phyloP scores from a whole-genome alignment of 2,329 filamentous ascomycete species.

The Pestalotiopsis sp. region DNA sequence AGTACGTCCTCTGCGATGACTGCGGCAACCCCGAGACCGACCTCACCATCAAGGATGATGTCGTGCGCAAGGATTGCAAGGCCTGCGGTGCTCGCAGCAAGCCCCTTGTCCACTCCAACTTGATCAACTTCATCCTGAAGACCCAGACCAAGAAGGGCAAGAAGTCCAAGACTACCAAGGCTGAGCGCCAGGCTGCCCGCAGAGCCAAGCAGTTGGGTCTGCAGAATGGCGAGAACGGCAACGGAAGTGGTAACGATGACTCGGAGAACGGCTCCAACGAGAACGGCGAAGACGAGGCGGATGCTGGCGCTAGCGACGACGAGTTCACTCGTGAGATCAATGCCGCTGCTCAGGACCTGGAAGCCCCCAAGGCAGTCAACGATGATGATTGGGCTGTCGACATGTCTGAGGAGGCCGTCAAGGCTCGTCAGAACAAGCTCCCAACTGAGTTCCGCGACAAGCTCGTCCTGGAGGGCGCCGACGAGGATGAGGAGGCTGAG shows the following conservation, averaged over 20 bases:
- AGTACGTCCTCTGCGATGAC: conserved; percentile 98
- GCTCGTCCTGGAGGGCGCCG: conserved; percentile 76
- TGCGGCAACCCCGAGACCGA: conserved; percentile 99
- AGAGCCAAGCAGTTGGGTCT: conserved; percentile 78
- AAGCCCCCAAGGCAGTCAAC: conserved; percentile 63
- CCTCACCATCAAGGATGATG: conserved; percentile 89
- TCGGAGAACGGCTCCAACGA: conserved; percentile 61
- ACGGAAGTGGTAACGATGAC: conserved; percentile 64
- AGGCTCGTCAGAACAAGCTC: conserved; percentile 88
- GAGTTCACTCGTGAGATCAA: conserved; percentile 86
- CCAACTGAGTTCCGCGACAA: conserved; percentile 94
- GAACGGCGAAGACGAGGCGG: conserved; percentile 48
- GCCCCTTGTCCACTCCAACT: conserved; percentile 90
- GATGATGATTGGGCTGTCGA: conserved; percentile 96
- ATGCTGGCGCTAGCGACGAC: conserved; percentile 82
- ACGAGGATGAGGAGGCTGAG: conserved; percentile 79
- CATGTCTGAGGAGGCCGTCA: conserved; percentile 92
- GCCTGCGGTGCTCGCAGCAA: conserved; percentile 92
- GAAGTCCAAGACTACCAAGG: conserved; percentile 94
- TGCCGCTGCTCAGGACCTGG: conserved; percentile 50
- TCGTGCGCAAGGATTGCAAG: conserved; percentile 95
- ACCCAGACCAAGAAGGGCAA: conserved; percentile 86
- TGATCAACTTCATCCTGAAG: conserved; percentile 96
- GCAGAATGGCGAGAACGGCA: conserved; percentile 51
- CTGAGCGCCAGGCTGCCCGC: conserved; percentile 85